Conservation (phyloP, 108 stramenopile genomes). For the Aurantiochytrium sp. region DNA sequence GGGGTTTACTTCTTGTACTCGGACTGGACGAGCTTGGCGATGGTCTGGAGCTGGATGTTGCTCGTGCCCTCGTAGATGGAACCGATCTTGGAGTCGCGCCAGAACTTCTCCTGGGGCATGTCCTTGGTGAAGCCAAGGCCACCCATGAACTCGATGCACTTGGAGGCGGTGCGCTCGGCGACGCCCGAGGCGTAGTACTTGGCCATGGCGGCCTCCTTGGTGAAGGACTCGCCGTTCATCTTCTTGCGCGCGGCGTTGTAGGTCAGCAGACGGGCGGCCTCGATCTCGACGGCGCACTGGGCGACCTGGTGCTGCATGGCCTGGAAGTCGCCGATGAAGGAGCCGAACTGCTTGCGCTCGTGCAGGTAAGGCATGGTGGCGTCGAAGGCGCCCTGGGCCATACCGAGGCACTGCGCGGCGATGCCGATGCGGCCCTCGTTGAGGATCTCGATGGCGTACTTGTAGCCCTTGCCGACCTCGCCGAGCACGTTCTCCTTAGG, state of each 20-base stretch:
- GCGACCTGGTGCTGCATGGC: conserved; percentile 94
- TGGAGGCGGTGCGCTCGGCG: conserved; percentile 61
- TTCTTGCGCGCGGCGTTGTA: conserved; percentile 87
- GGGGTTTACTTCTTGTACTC: conserved; percentile 43
- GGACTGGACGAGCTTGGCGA: conserved; percentile 65
- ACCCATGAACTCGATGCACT: conserved; percentile 82
- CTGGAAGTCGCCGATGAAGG: conserved; percentile 68
- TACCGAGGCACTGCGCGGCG: conserved; percentile 82
- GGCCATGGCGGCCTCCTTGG: conserved; percentile 90
- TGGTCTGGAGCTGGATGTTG: conserved; percentile 74
- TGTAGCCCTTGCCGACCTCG: conserved; percentile 80
- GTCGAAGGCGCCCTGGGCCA: conserved; percentile 85
- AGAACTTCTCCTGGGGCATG: conserved; percentile 83
- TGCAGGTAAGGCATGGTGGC: conserved; percentile 77
- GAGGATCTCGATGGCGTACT: conserved; percentile 88
- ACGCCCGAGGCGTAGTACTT: conserved; percentile 83
- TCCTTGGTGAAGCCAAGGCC: conserved; percentile 89
- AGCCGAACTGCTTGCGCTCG: conserved; percentile 85
- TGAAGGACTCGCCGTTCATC: conserved; percentile 76
- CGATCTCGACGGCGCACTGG: conserved; percentile 81
- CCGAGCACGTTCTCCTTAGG: conserved; percentile 70
- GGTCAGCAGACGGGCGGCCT: conserved; percentile 80
- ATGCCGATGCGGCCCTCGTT: conserved; percentile 96
- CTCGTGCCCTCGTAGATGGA: conserved; percentile 86
- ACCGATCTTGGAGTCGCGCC: conserved; percentile 90